Evolutionary conservation across 331 rosid genomes (phyloP), one percentile per base, ranked within the genome.

Genomic region (Erythrophleum ivorense): DNA sequence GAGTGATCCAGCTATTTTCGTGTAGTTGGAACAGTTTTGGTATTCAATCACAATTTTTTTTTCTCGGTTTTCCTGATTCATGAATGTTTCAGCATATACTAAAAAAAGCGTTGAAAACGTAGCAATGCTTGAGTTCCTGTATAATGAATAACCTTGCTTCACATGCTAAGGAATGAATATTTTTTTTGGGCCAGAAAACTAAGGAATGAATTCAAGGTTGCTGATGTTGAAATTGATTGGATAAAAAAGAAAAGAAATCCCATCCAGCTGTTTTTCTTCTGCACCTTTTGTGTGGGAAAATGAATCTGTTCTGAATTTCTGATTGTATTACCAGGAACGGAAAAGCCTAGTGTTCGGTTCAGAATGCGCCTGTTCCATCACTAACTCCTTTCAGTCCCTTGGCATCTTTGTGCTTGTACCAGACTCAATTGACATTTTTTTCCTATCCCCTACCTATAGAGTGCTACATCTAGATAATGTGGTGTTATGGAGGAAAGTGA

Each of bases 391-490:
- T 24, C 29, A 24, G 29, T 24, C 49, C 21, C 9, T 64, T 10
- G 69, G 74, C 65, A 33, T 40, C 31, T 19, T 45, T 79, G 5
- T 55, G 69, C 15, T 41, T 34, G 49, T 34, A 78, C 34, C 63
- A 68, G 38, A 41, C 66, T 33, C 77, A 15, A 78, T 54, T 55
- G 77, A 46, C 5, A 10, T 0, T 48, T 48, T 48, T 48, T 48
- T 14, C 53, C 14, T 10, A 24, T 24, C 29, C 29, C 29, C 10
- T 48, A 7, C 53, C 52, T n/a, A 9, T 38, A 41, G 7, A 5
- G 73, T 41, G n/a, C n/a, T 49, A 21, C 36, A 69, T 69, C 9
- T 58, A 72, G 33, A 58, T 70, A 68, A 79, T 69, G 52, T 24
- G 29, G 29, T 24, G 29, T 24, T 24, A 24, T 24, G 29, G 29